phyloP scores from a whole-genome alignment of 2,329 filamentous ascomycete species.

The Colletotrichum ledebouriae region DNA sequence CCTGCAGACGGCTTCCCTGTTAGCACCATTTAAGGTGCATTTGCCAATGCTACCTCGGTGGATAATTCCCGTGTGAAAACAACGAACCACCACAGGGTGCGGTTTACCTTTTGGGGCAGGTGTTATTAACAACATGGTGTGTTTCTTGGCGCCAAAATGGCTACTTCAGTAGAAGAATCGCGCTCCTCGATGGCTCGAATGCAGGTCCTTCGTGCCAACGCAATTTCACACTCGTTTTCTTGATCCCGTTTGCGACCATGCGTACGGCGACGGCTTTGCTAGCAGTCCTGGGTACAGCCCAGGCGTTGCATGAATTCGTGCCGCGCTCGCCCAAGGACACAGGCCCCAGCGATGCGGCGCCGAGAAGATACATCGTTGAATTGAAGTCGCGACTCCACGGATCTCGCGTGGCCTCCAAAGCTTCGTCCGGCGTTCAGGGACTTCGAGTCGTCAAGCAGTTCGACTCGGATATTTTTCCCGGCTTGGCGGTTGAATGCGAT shows the following conservation, averaged over 20 bases:
- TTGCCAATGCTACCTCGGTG: slow-evolving; percentile 10
- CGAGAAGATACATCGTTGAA: slow-evolving; percentile 41
- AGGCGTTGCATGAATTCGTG: neutral
- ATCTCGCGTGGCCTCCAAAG: slow-evolving; percentile 11
- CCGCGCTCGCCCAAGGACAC: slow-evolving; percentile 1
- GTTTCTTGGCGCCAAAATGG: slow-evolving; percentile 13
- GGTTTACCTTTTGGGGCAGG: slow-evolving; percentile 19
- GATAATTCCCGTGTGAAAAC: neutral
- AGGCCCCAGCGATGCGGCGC: slow-evolving; percentile 3
- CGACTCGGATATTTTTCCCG: slow-evolving; percentile 51
- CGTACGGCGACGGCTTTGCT: neutral
- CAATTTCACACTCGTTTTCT: slow-evolving; percentile 1
- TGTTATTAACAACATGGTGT: slow-evolving; percentile 14
- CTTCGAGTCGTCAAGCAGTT: slow-evolving; percentile 38
- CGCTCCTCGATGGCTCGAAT: neutral
- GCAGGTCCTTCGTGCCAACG: neutral
- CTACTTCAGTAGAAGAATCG: slow-evolving; percentile 1
- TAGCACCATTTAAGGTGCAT: neutral
- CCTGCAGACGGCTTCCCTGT: neutral
- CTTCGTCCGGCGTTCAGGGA: neutral
- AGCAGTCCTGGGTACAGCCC: neutral
- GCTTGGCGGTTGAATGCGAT: slow-evolving; percentile 51
- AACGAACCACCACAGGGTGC: neutral
- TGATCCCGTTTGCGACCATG: neutral
- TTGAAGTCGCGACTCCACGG: slow-evolving; percentile 26